Conservation (phyloP, 177 flowering plant species). For the Vitis hybrid region DNA sequence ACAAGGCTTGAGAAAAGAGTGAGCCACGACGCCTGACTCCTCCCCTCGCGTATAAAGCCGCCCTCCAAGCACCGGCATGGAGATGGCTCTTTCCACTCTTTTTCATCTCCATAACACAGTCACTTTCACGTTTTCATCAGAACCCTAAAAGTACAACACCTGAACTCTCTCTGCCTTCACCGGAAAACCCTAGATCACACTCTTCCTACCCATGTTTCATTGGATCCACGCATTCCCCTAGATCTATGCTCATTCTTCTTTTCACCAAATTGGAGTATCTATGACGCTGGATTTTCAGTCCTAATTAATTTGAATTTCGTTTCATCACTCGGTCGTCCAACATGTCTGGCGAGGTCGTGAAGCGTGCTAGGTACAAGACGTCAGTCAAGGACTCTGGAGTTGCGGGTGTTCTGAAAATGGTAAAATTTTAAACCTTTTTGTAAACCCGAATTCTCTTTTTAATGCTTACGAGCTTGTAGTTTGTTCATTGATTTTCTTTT, state of each 20-base stretch:
- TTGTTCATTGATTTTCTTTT: too few species aligned
- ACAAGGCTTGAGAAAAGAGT: too few species aligned
- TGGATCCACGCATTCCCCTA: neutral
- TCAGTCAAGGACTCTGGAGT: slow-evolving; percentile 66
- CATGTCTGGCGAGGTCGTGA: slow-evolving; percentile 54
- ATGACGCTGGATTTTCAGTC: neutral
- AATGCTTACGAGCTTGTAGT: too few species aligned
- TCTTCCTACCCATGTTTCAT: neutral
- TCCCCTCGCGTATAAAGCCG: too few species aligned
- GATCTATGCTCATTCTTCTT: neutral
- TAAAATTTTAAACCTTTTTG: slow-evolving; percentile 11
- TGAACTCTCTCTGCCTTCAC: neutral
- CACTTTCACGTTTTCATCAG: neutral
- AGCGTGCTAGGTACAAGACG: slow-evolving; percentile 71
- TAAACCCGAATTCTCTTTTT: neutral
- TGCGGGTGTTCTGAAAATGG: slow-evolving; percentile 69
- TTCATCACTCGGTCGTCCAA: slow-evolving; percentile 7
- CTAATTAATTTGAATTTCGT: neutral
- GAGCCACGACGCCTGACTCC: too few species aligned
- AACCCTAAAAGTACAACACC: neutral
- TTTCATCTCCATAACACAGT: neutral
- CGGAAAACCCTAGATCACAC: neutral
- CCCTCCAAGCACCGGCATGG: too few species aligned
- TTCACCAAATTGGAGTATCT: neutral
- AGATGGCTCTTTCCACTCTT: too few species aligned